Conservation (phyloP, 768 basidiomycete species). For the Tephrocybe rancida region DNA sequence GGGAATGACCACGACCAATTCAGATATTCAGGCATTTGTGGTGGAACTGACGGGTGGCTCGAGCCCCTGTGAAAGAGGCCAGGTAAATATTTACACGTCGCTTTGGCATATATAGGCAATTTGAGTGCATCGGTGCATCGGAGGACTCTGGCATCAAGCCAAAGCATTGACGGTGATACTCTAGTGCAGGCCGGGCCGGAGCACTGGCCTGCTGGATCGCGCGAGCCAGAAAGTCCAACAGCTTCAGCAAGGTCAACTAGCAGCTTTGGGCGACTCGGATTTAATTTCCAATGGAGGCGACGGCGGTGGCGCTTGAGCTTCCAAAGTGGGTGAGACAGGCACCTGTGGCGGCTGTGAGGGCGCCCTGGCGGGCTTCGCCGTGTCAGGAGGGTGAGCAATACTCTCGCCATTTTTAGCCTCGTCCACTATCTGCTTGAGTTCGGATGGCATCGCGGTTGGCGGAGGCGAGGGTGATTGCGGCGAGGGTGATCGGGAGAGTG, state of each 20-base stretch:
- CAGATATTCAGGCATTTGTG: neutral
- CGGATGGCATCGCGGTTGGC: slow-evolving; percentile 32
- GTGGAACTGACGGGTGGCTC: too few species aligned
- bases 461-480: slow-evolving; percentile 37
- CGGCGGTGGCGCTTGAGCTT: neutral
- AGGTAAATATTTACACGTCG: neutral
- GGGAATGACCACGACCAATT: neutral
- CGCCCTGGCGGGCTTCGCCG: neutral
- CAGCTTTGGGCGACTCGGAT: neutral
- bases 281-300: neutral
- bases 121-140: neutral
- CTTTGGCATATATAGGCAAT: neutral
- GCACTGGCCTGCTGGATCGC: neutral
- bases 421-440: neutral
- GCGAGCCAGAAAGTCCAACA: neutral
- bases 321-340: neutral
- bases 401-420: neutral
- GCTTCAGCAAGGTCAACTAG: neutral
- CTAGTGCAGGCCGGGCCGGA: neutral
- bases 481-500: slow-evolving; percentile 52
- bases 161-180: neutral
- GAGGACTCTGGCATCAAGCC: neutral
- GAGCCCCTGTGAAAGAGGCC: too few species aligned
- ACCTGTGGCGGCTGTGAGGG: neutral
- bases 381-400: neutral